Base-by-base conservation (phyloP, 352 stramenopile genomes). In the Globisporangium nagaii region DNA sequence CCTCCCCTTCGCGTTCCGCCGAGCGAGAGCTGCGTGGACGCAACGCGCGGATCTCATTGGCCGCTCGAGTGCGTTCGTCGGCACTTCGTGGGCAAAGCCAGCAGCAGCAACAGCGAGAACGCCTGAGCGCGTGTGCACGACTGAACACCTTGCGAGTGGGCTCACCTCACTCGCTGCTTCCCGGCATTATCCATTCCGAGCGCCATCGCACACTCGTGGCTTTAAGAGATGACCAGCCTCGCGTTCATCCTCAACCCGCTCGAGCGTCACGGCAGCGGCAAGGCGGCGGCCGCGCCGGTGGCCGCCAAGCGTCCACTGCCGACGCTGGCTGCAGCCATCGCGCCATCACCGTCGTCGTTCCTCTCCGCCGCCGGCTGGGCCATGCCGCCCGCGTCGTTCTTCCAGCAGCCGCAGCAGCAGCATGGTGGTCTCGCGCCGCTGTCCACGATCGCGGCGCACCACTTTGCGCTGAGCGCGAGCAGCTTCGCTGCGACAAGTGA, bases 171-270 rank as follows among this genome's bases (percentile, higher is more conserved):
- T 42, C 31, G 19, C 12, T 31, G 20, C 20, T n/a, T n/a, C n/a
- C n/a, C n/a, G n/a, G n/a, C 31, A 56, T 34, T 47, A 10, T 22
- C 28, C 25, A 47, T 47, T 56, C 25, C 19, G 49, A 44, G 25
- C 25, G 10, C 12, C 47, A 43, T 2, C 36, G 15, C 34, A 46
- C 19, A 55, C 22, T n/a, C n/a, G n/a, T n/a, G n/a, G n/a, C n/a
- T n/a, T n/a, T n/a, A n/a, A n/a, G n/a, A n/a, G 22, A 63, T 59
- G 56, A 52, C 40, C n/a, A 58, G 51, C 15, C 49, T 63, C 40
- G 56, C 56, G 40, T 63, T 63, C 49, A 63, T 63, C 15, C 42
- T 63, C 40, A 63, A 63, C 34, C 56, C 56, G 20, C 48, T 58
- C 13, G 54, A 63, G 11, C 49, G 25, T 30, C 42, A 31, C 47